These are phyloP conservation scores for Paraphaeosphaeria sporulosa DNA, from an alignment of 2,329 filamentous ascomycete genomes.

Conservation along the genomic window DNA sequence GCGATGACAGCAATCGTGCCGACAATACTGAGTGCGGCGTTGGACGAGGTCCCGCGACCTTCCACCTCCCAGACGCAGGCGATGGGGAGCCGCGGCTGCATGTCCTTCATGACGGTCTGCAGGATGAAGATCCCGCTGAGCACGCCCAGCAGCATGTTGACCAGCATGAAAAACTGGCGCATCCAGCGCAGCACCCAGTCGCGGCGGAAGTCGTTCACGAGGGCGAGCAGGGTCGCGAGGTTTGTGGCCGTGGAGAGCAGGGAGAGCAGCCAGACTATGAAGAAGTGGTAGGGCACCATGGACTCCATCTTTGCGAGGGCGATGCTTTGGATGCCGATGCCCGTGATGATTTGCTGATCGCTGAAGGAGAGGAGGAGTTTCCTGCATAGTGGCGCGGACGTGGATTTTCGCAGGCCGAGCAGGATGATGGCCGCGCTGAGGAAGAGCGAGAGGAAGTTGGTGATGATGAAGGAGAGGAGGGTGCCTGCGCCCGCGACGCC, in stretches of 20 bases:
- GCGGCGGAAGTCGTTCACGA: slow-evolving; percentile 70
- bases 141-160: slow-evolving; percentile 67
- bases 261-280: slow-evolving; percentile 73
- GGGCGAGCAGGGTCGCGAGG: slow-evolving; percentile 69
- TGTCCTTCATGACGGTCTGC: slow-evolving; percentile 60
- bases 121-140: slow-evolving; percentile 66
- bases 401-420: slow-evolving; percentile 59
- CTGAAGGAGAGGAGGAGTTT: slow-evolving; percentile 71
- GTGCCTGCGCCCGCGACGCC: slow-evolving; percentile 67
- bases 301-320: slow-evolving; percentile 66
- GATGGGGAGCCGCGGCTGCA: slow-evolving; percentile 65
- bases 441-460: slow-evolving; percentile 64
- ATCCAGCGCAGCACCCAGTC: slow-evolving; percentile 74
- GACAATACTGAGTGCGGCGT: slow-evolving; percentile 59
- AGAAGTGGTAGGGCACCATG: slow-evolving; percentile 73
- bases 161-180: slow-evolving; percentile 70
- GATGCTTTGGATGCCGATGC: slow-evolving; percentile 72
- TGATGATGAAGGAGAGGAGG: slow-evolving; percentile 72
- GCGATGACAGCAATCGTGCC: slow-evolving; percentile 69
- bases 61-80: slow-evolving; percentile 65
- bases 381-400: slow-evolving; percentile 61
- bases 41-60: slow-evolving; percentile 47
- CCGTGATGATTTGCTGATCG: slow-evolving; percentile 73
- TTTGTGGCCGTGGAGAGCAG: slow-evolving; percentile 71
- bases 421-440: slow-evolving; percentile 66